A percentile compares a stretch with the other conserved stretches of the same genome.
Evolutionary conservation across 768 basidiomycete genomes (phyloP).

Genomic region (Phlebiopsis flavidoalba): DNA sequence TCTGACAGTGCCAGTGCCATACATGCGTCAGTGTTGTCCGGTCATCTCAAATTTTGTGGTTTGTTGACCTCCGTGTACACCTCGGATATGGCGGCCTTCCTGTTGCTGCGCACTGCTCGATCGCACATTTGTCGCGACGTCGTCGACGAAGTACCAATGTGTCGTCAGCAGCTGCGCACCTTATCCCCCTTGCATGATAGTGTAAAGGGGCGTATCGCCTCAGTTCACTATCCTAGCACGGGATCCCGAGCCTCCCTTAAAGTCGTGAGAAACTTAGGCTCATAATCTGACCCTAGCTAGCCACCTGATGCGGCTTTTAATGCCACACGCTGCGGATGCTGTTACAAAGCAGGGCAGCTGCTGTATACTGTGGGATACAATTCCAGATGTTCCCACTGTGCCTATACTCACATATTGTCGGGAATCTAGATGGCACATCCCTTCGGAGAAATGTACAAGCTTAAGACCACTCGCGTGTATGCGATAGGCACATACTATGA

Average conservation of each 20-base stretch:
- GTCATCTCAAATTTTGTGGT: not conserved
- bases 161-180: not conserved
- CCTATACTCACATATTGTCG: too few species aligned
- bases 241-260: not conserved
- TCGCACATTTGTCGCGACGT: slow-evolving; percentile 1
- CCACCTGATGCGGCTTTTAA: not conserved
- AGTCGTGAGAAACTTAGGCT: not conserved
- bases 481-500: too few species aligned
- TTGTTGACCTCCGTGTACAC: not conserved
- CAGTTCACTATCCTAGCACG: not conserved
- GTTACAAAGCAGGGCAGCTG: not conserved
- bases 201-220: not conserved
- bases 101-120: slow-evolving; percentile 9
- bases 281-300: not conserved
- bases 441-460: too few species aligned
- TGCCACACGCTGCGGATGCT: not conserved
- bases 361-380: not conserved
- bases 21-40: not conserved
- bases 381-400: not conserved
- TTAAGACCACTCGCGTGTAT: too few species aligned
- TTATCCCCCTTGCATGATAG: not conserved
- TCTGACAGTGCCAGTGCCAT: not conserved
- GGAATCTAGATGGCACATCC: too few species aligned
- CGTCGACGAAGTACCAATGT: not conserved
- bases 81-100: not conserved